Evolutionary conservation across 495 filamentous ascomycete genomes (phyloP).

Genomic region (Poronia punctata): DNA sequence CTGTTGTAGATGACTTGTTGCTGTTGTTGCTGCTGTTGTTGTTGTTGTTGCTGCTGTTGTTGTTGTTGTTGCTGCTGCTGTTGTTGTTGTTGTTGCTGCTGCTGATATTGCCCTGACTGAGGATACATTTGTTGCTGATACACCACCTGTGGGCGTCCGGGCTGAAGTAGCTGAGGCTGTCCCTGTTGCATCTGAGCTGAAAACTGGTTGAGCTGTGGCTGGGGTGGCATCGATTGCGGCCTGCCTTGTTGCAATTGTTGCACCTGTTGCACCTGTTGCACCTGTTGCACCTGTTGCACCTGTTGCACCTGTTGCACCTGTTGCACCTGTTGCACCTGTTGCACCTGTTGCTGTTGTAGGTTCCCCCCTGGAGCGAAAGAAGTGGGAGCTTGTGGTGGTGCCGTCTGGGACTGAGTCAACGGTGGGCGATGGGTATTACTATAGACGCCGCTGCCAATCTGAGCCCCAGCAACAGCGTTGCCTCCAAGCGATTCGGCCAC

Average conservation of each 20-base stretch:
- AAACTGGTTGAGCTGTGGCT: constrained; percentile 10
- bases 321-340: constrained; percentile 3
- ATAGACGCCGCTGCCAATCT: constrained; percentile 17
- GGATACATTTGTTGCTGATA: not conserved
- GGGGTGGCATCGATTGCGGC: constrained; percentile 2
- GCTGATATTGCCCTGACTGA: not conserved
- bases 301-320: not conserved
- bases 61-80: not conserved
- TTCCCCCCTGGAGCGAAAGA: constrained; percentile 3
- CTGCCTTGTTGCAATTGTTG: not conserved
- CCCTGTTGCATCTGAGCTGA: not conserved
- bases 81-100: constrained; percentile 1
- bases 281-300: not conserved
- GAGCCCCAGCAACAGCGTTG: constrained; percentile 13
- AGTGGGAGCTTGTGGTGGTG: constrained; percentile 17
- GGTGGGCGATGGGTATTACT: constrained; percentile 15
- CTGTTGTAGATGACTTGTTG: not conserved
- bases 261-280: not conserved
- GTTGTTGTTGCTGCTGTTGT: not conserved
- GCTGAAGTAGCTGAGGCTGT: constrained; percentile 1
- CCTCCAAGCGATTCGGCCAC: constrained; percentile 19
- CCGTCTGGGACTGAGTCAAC: constrained; percentile 15
- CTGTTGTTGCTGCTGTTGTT: not conserved
- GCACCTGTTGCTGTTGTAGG: constrained; percentile 1
- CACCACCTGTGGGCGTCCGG: not conserved